phyloP scores from a whole-genome alignment of 768 basidiomycete species.

The Phallus indusiatus region DNA sequence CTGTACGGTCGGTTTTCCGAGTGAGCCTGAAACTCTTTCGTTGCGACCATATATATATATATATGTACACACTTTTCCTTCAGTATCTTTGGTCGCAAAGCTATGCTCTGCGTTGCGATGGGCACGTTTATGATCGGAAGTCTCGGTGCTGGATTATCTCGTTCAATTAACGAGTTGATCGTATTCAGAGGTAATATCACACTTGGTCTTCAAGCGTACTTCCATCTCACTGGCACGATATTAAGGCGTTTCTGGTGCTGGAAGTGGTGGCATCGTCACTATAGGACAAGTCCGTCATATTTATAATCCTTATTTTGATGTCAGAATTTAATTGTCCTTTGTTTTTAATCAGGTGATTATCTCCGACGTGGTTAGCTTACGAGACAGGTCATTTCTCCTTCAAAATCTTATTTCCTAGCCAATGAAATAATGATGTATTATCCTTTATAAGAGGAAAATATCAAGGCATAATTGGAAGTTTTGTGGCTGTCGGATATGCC shows the following conservation, averaged over 20 bases:
- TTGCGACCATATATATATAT: not conserved
- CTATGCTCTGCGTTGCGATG: slow-evolving; percentile 47
- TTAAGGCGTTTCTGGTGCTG: slow-evolving; percentile 47
- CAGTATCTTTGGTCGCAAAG: slow-evolving; percentile 39
- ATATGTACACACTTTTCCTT: not conserved
- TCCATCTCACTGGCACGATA: not conserved
- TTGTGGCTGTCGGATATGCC: slow-evolving; percentile 51
- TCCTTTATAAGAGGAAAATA: slow-evolving; percentile 50
- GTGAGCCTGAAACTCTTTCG: slow-evolving; percentile 11
- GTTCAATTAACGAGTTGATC: slow-evolving; percentile 57
- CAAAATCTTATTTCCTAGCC: not conserved
- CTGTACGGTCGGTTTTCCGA: slow-evolving; percentile 27
- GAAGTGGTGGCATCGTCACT: slow-evolving; percentile 63
- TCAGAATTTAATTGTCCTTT: not conserved
- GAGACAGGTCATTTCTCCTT: slow-evolving; percentile 41
- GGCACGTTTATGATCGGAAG: slow-evolving; percentile 58
- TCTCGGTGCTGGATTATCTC: slow-evolving; percentile 56
- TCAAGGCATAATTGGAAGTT: slow-evolving; percentile 60
- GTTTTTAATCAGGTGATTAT: slow-evolving; percentile 54
- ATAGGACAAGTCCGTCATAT: slow-evolving; percentile 26
- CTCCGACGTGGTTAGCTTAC: slow-evolving; percentile 62
- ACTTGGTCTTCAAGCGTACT: too few relatives aligned
- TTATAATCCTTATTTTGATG: not conserved
- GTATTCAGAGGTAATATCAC: slow-evolving; percentile 44
- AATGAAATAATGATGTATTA: not conserved